Evolutionary conservation across 257 asterid genomes (phyloP).

Genomic region (Solanum boliviense): DNA sequence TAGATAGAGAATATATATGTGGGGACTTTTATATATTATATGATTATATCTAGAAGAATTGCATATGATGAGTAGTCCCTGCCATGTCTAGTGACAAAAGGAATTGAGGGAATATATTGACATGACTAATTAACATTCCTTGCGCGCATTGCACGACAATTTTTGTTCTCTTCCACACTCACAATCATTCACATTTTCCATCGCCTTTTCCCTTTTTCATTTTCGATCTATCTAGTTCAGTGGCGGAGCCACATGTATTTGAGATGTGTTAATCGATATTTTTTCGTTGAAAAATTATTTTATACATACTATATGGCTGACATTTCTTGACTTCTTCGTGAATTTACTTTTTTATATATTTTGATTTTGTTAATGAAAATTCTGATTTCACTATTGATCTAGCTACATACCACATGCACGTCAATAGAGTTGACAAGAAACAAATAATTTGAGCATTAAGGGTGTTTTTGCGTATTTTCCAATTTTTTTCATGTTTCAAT

Average conservation of each 20-base stretch:
- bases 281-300: too few relatives aligned
- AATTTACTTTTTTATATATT: too few relatives aligned
- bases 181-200: background rate
- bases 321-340: too few relatives aligned
- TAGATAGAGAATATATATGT: background rate
- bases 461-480: background rate
- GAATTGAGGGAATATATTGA: background rate
- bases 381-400: too few relatives aligned
- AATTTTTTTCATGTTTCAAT: background rate
- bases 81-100: background rate
- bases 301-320: too few relatives aligned
- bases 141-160: constrained; percentile 23
- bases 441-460: background rate
- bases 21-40: too few relatives aligned
- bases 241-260: too few relatives aligned
- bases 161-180: constrained; percentile 21
- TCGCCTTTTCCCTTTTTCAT: background rate
- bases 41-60: background rate
- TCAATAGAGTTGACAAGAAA: background rate
- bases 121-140: background rate
- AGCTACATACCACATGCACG: background rate
- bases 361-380: too few relatives aligned
- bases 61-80: background rate
- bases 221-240: background rate
- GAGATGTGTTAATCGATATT: too few relatives aligned